Percentiles rank a stretch among this genome's conserved stretches.
Evolutionary conservation across 345 rosid genomes (phyloP).

Genomic region (Noccaea bulbosa): DNA sequence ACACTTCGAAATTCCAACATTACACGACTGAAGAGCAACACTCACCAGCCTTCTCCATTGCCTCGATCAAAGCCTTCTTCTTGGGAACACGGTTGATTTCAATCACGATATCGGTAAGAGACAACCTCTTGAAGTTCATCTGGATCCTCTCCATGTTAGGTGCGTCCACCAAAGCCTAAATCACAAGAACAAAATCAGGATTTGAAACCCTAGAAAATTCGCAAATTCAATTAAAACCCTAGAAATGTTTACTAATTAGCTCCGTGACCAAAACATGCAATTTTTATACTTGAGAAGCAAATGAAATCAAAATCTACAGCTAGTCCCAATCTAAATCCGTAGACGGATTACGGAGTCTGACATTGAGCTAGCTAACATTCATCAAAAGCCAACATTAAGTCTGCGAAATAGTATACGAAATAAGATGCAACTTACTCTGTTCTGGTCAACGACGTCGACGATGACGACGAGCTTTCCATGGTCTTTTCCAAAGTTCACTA

Average conservation of each 20-base stretch:
- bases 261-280: too few relatives aligned
- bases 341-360: too few relatives aligned
- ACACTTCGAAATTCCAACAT: background rate
- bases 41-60: constrained; percentile 95
- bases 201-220: too few relatives aligned
- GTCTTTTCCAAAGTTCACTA: constrained; percentile 86
- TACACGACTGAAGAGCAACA: background rate
- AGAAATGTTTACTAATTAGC: too few relatives aligned
- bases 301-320: background rate
- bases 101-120: constrained; percentile 83
- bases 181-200: background rate
- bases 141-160: constrained; percentile 92
- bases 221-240: too few relatives aligned
- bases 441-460: constrained; percentile 90
- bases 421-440: constrained; percentile 53
- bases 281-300: too few relatives aligned
- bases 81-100: constrained; percentile 76
- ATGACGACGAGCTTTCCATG: constrained; percentile 87
- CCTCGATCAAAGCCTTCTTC: constrained; percentile 85
- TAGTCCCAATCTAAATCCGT: background rate
- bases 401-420: background rate
- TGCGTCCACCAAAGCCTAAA: constrained; percentile 91
- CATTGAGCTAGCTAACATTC: background rate
- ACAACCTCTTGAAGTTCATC: constrained; percentile 91
- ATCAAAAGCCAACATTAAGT: background rate